These are phyloP conservation scores for Musa troglodytarum DNA, from an alignment of 176 grass and related monocot genomes.

Conservation along the genomic window DNA sequence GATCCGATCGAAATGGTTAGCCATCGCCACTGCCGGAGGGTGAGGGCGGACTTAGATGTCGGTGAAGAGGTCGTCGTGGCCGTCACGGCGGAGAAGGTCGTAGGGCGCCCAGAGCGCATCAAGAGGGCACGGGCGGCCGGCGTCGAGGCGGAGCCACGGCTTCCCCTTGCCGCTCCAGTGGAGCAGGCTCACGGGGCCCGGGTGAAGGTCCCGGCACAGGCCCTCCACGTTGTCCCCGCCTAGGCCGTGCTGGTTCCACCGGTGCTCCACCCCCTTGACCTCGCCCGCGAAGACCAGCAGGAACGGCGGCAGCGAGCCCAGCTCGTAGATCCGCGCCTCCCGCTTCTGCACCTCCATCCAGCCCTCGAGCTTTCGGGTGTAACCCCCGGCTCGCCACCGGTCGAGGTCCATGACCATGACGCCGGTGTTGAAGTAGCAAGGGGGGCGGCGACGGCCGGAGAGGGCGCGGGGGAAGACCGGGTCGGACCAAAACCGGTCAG, in stretches of 20 bases:
- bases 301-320: conserved; percentile 78
- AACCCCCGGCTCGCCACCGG: conserved; percentile 55
- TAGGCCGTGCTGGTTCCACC: conserved; percentile 93
- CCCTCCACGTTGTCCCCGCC: conserved; percentile 86
- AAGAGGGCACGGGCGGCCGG: conserved; percentile 57
- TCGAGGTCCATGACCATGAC: conserved; percentile 92
- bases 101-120: conserved; percentile 85
- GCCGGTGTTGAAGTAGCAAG: conserved; percentile 50
- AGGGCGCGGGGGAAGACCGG: conserved; percentile 39
- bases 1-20: too few relatives aligned
- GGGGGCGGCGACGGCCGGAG: conserved; percentile 37
- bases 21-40: too few relatives aligned
- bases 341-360: conserved; percentile 99
- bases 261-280: conserved; percentile 68
- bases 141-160: conserved; percentile 84
- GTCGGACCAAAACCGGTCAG: conserved; percentile 61
- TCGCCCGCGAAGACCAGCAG: conserved; percentile 76
- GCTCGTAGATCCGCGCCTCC: conserved; percentile 82
- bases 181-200: conserved; percentile 76
- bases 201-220: conserved; percentile 72
- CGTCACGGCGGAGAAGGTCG: conserved; percentile 53
- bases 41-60: not conserved
- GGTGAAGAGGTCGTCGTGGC: conserved; percentile 9
- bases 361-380: conserved; percentile 63
- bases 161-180: conserved; percentile 99